A percentile compares a stretch with the other conserved stretches of the same genome.
These are phyloP conservation scores for Beauveria sp. DNA, from an alignment of 2,329 filamentous ascomycete genomes.

Conservation along the genomic window DNA sequence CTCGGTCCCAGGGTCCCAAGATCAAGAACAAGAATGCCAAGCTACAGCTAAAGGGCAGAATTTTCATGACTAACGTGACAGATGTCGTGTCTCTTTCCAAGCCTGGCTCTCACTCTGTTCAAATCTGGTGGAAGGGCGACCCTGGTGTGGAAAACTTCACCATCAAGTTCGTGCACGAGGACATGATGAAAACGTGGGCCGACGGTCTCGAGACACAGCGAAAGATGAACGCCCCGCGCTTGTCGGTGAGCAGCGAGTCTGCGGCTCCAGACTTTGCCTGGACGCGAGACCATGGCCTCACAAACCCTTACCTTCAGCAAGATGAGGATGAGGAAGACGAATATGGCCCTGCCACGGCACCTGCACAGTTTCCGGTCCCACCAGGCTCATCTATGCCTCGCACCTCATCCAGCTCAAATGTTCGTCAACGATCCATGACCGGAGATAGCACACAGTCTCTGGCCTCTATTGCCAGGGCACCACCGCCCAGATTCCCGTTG, in stretches of 20 bases:
- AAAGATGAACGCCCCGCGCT: conserved; percentile 47
- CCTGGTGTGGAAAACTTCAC: conserved; percentile 93
- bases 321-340: conserved; percentile 58
- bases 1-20: conserved; percentile 50
- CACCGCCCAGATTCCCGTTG: conserved; percentile 66
- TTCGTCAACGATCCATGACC: conserved; percentile 70
- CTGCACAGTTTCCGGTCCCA: conserved; percentile 28
- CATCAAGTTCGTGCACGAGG: conserved; percentile 87
- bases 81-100: conserved; percentile 84
- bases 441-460: conserved; percentile 58
- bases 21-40: conserved; percentile 62
- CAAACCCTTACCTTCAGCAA: conserved; percentile 72
- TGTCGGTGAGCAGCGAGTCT: conserved; percentile 39
- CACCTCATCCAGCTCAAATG: conserved; percentile 60
- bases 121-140: conserved; percentile 98
- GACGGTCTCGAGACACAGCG: conserved; percentile 70
- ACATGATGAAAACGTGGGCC: conserved; percentile 89
- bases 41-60: conserved; percentile 89
- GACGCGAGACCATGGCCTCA: conserved; percentile 62
- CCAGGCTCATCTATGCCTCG: conserved; percentile 22
- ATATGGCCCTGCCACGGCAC: conserved; percentile 28
- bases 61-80: conserved; percentile 98
- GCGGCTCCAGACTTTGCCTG: conserved; percentile 70
- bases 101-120: conserved; percentile 86
- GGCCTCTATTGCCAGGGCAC: conserved; percentile 48